phyloP scores from a whole-genome alignment of 1,284 basidiomycete species.

The Apiotrichum mycotoxinovorans region DNA sequence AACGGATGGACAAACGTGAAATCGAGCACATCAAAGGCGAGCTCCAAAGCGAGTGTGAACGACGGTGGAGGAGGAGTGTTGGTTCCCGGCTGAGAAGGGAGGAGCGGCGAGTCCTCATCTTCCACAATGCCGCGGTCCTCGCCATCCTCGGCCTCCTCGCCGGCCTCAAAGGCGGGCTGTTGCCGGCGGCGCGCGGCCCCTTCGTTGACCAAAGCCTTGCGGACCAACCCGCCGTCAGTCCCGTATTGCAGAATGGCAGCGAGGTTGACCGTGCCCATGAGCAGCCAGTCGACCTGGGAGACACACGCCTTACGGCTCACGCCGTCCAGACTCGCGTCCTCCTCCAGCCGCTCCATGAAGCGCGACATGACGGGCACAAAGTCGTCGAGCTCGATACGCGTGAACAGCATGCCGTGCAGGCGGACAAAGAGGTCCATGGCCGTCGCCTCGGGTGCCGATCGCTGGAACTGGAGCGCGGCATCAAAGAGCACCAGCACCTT shows the following conservation, averaged over 20 bases:
- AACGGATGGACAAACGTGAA: slow-evolving; percentile 64
- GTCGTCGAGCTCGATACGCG: slow-evolving; percentile 86
- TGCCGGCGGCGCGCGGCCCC: slow-evolving; percentile 36
- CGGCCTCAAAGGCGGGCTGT: slow-evolving; percentile 56
- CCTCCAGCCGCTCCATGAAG: slow-evolving; percentile 73
- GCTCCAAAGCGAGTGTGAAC: slow-evolving; percentile 68
- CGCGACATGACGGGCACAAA: slow-evolving; percentile 75
- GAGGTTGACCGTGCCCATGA: slow-evolving; percentile 87
- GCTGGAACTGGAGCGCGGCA: slow-evolving; percentile 61
- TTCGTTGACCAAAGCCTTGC: slow-evolving; percentile 53
- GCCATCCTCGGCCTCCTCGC: slow-evolving; percentile 12
- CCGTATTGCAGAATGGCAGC: slow-evolving; percentile 84
- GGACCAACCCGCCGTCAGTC: slow-evolving; percentile 65
- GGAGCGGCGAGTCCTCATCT: slow-evolving; percentile 12
- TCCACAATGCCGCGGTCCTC: not conserved
- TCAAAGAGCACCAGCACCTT: slow-evolving; percentile 83
- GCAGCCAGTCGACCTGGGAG: slow-evolving; percentile 87
- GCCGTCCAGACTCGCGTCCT: slow-evolving; percentile 61
- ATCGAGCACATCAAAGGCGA: slow-evolving; percentile 75
- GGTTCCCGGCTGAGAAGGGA: not conserved
- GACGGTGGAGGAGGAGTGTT: slow-evolving; percentile 56
- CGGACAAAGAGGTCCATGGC: slow-evolving; percentile 82
- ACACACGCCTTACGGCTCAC: slow-evolving; percentile 49
- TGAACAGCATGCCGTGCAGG: slow-evolving; percentile 93
- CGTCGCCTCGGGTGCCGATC: slow-evolving; percentile 70